Evolutionary conservation across 208 protist genomes (phyloP).

Genomic region (Giardia muris): DNA sequence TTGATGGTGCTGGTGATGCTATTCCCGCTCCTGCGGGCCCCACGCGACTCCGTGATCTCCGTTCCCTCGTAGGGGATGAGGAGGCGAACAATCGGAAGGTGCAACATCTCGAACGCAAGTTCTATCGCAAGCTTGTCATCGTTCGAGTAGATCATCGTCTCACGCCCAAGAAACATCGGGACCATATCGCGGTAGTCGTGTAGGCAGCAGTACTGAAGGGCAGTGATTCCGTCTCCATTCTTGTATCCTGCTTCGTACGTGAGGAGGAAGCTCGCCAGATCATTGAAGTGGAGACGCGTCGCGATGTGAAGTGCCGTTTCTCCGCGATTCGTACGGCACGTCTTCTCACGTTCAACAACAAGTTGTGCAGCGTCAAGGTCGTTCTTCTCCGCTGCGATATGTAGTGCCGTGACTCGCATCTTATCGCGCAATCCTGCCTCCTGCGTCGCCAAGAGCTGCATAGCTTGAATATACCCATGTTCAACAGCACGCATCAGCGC

Average conservation of each 20-base stretch:
- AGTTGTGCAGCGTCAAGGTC: background rate
- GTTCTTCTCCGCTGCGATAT: background rate
- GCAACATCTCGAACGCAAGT: background rate
- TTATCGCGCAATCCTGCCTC: background rate
- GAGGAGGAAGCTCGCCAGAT: background rate
- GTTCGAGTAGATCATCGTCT: background rate
- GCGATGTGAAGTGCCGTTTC: background rate
- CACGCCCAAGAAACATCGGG: background rate
- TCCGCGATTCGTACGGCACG: background rate
- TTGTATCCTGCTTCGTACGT: background rate
- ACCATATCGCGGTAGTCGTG: background rate
- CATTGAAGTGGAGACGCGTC: background rate
- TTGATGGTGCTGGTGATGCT: background rate
- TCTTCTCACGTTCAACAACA: background rate
- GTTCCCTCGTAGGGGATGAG: background rate
- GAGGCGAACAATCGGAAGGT: background rate
- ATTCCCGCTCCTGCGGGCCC: background rate
- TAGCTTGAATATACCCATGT: background rate
- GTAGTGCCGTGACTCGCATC: background rate
- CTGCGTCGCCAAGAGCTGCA: background rate
- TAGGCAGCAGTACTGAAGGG: background rate
- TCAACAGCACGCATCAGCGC: background rate
- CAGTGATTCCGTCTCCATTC: background rate
- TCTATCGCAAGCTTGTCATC: background rate
- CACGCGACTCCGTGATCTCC: background rate